Evolutionary conservation across 306 rosid species (phyloP).

Genomic region (Albizia julibrissin): DNA sequence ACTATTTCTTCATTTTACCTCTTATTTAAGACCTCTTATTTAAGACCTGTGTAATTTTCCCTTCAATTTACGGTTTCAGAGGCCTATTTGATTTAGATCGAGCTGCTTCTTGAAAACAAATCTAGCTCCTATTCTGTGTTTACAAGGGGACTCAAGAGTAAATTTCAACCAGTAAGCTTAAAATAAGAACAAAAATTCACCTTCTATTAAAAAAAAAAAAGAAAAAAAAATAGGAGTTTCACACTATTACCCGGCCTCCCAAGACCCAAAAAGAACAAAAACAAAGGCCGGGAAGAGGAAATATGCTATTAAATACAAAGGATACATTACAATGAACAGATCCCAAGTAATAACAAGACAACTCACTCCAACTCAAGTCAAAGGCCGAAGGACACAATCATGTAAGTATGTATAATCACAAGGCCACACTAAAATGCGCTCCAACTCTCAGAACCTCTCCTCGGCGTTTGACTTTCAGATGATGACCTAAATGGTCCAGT

Average conservation of each 20-base stretch:
- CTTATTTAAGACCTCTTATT: too few species aligned
- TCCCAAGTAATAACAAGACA: constrained; percentile 40
- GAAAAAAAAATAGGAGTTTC: neutral
- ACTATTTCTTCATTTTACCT: too few species aligned
- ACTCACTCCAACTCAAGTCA: constrained; percentile 47
- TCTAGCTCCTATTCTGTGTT: neutral
- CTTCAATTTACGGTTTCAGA: neutral
- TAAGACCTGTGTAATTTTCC: too few species aligned
- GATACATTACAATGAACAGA: constrained; percentile 54
- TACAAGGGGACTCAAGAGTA: neutral
- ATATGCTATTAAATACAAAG: constrained; percentile 60
- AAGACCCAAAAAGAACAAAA: constrained; percentile 2
- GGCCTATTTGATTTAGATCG: neutral
- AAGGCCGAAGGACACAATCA: constrained; percentile 36
- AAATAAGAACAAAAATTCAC: constrained; percentile 38
- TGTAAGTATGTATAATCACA: constrained; percentile 13
- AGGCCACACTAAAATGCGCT: constrained; percentile 68
- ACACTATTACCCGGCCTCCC: constrained; percentile 22
- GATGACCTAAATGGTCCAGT: constrained; percentile 73
- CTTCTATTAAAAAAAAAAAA: neutral
- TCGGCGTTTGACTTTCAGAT: constrained; percentile 71
- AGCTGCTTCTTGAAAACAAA: neutral
- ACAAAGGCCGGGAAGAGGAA: constrained; percentile 30
- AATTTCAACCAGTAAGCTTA: constrained; percentile 33
- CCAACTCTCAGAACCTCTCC: constrained; percentile 75